Conservation (phyloP, 495 filamentous ascomycete species). For the Aspergillus cristatus region DNA sequence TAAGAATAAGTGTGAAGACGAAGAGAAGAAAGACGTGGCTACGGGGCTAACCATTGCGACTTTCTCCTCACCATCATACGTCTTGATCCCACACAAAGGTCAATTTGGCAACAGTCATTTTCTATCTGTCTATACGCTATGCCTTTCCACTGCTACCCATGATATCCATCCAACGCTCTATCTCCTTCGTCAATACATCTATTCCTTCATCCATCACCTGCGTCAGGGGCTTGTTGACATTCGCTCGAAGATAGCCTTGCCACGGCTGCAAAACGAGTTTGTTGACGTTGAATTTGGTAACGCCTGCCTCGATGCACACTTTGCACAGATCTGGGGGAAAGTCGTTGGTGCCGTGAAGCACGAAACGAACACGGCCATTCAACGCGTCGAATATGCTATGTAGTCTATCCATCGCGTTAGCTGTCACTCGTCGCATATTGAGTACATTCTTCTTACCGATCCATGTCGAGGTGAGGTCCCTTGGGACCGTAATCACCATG, state of each 20-base stretch:
- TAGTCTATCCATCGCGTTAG: constrained; percentile 2
- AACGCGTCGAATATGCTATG: constrained; percentile 8
- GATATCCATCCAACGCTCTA: constrained; percentile 59
- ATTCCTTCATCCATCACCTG: constrained; percentile 58
- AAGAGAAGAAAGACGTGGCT: no score
- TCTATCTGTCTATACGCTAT: no score
- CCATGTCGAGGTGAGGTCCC: constrained; percentile 56
- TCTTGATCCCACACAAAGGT: no score
- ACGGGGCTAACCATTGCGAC: no score
- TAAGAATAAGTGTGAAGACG: no score
- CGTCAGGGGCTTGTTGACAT: constrained; percentile 52
- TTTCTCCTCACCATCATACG: no score
- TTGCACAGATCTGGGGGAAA: constrained; percentile 50
- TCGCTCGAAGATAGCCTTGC: constrained; percentile 46
- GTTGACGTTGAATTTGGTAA: constrained; percentile 67
- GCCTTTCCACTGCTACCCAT: constrained; percentile 56
- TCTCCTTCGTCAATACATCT: constrained; percentile 48
- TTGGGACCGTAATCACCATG: constrained; percentile 62
- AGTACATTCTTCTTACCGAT: constrained; percentile 21
- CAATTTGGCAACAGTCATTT: no score
- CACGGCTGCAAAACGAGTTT: constrained; percentile 59
- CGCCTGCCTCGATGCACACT: constrained; percentile 50
- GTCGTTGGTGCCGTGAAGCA: constrained; percentile 62
- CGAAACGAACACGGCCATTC: constrained; percentile 48
- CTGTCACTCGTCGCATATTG: not conserved